Percentiles rank a stretch among this genome's conserved stretches.
phyloP scores from a whole-genome alignment of 2,329 filamentous ascomycete species.

The Aspergillus glaucus region DNA sequence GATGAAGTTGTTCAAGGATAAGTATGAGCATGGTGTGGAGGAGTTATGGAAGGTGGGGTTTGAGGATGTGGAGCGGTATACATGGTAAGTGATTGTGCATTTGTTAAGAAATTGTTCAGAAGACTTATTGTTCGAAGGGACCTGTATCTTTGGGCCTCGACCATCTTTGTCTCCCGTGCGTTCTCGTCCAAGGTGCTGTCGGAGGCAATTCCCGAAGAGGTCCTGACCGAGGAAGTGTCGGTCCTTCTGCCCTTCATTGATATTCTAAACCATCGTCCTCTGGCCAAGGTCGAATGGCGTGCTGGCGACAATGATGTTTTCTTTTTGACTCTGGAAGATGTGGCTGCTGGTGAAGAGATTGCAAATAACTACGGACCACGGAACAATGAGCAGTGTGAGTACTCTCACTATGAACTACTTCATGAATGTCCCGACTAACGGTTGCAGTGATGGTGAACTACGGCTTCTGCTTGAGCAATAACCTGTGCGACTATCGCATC shows the following conservation, averaged over 20 bases:
- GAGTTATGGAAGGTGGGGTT: conserved; percentile 28
- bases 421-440: not conserved
- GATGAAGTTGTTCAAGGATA: conserved; percentile 28
- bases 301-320: conserved; percentile 33
- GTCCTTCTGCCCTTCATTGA: conserved; percentile 66
- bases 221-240: conserved; percentile 53
- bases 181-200: conserved; percentile 40
- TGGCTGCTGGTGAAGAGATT: conserved; percentile 48
- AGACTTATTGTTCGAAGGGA: conserved; percentile 24
- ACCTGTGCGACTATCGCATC: conserved; percentile 40
- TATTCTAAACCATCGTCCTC: conserved; percentile 63
- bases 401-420: not conserved
- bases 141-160: conserved; percentile 42
- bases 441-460: conserved; percentile 40
- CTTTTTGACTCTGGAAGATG: conserved; percentile 40
- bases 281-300: conserved; percentile 56
- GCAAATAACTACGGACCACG: conserved; percentile 72
- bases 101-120: not conserved
- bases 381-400: conserved; percentile 60
- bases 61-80: conserved; percentile 27
- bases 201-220: conserved; percentile 27
- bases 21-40: conserved; percentile 29
- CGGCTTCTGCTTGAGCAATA: conserved; percentile 39
- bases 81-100: conserved; percentile 27
- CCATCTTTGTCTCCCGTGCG: conserved; percentile 39